Conservation (phyloP, 129 eudicot genomes). For the Lactuca saligna region DNA sequence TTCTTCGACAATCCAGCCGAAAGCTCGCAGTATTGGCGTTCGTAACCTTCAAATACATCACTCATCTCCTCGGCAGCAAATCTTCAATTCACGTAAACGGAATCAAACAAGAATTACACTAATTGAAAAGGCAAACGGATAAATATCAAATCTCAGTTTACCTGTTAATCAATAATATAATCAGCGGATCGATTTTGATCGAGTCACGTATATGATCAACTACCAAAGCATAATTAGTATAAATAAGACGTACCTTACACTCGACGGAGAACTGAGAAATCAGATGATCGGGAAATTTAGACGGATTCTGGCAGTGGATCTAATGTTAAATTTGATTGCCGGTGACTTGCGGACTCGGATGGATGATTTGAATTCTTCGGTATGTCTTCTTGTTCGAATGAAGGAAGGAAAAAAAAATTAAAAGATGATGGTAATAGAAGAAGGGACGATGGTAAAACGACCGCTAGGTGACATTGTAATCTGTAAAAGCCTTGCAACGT, state of each 20-base stretch:
- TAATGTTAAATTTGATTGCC: slow-evolving; percentile 6
- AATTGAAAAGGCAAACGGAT: slow-evolving; percentile 11
- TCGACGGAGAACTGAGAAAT: slow-evolving; percentile 16
- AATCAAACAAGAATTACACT: slow-evolving; percentile 5
- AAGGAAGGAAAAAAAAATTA: neutral
- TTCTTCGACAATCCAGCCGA: slow-evolving; percentile 60
- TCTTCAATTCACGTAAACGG: slow-evolving; percentile 9
- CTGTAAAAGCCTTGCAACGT: slow-evolving; percentile 22
- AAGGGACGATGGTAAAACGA: slow-evolving; percentile 6
- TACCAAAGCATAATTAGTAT: slow-evolving; percentile 3
- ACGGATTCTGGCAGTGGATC: slow-evolving; percentile 19
- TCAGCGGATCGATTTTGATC: slow-evolving; percentile 9
- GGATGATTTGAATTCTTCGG: slow-evolving; percentile 17
- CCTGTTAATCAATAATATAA: neutral
- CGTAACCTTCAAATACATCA: slow-evolving; percentile 62
- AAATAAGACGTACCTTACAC: slow-evolving; percentile 23
- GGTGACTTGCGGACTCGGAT: neutral
- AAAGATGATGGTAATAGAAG: neutral
- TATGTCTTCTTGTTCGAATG: neutral
- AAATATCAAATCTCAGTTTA: slow-evolving; percentile 11
- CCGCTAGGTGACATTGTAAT: slow-evolving; percentile 5
- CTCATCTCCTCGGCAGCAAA: slow-evolving; percentile 39
- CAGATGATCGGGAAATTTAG: slow-evolving; percentile 24
- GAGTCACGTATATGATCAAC: neutral
- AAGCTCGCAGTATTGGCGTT: slow-evolving; percentile 71